These are phyloP conservation scores for Astragalus membranaceus DNA, from an alignment of 306 rosid species.

Conservation along the genomic window DNA sequence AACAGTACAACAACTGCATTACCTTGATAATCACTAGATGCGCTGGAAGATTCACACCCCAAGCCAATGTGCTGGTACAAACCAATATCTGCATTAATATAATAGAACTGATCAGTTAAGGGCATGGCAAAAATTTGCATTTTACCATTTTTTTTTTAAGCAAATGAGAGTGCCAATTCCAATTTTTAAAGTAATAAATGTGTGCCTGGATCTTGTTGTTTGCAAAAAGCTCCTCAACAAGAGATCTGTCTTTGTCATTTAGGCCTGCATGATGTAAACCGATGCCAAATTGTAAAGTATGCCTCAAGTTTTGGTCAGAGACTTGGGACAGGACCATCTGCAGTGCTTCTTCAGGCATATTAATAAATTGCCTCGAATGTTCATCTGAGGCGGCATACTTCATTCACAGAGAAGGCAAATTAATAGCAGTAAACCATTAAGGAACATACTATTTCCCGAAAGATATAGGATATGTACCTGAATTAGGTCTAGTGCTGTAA, in stretches of 20 bases:
- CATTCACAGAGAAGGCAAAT: constrained; percentile 21
- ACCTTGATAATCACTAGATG: constrained; percentile 98
- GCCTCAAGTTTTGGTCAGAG: constrained; percentile 84
- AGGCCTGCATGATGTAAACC: constrained; percentile 96
- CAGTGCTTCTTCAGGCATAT: constrained; percentile 73
- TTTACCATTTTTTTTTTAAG: not conserved
- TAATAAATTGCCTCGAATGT: constrained; percentile 79
- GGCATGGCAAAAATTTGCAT: not conserved
- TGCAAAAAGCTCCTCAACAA: constrained; percentile 89
- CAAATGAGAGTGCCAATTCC: not conserved
- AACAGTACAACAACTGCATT: constrained; percentile 12
- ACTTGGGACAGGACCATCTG: constrained; percentile 94
- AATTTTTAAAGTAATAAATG: constrained; percentile 19
- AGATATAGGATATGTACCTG: constrained; percentile 48
- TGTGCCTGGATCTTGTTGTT: constrained; percentile 93
- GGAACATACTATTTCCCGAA: constrained; percentile 13
- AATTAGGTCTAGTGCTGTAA: constrained; percentile 88
- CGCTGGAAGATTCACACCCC: constrained; percentile 99
- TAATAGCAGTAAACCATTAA: constrained; percentile 4
- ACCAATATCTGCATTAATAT: constrained; percentile 59
- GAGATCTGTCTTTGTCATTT: constrained; percentile 91
- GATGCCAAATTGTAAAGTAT: constrained; percentile 93
- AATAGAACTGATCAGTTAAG: constrained; percentile 9
- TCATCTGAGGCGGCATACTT: constrained; percentile 97
- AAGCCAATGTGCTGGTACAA: constrained; percentile 96